phyloP scores from a whole-genome alignment of 2,329 filamentous ascomycete species.

The Colletotrichum sp. region DNA sequence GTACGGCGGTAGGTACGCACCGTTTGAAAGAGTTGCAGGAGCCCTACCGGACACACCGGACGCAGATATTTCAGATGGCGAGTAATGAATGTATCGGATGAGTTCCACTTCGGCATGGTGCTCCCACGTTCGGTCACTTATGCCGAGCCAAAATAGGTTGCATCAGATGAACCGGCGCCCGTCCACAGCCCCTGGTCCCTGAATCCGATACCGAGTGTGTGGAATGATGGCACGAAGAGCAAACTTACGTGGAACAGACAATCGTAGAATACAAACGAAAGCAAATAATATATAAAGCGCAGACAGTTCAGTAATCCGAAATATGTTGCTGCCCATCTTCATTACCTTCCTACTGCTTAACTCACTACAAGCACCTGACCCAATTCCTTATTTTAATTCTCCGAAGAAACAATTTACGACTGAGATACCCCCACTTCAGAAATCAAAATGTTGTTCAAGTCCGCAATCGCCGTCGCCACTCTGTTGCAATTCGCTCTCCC shows the following conservation, averaged over 20 bases:
- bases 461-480: not conserved
- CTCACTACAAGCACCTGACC: not conserved
- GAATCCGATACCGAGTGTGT: not conserved
- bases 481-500: not conserved
- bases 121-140: not conserved
- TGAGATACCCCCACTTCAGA: not conserved
- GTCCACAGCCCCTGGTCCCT: not conserved
- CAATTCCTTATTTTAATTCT: not conserved
- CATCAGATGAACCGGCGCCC: not conserved
- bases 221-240: not conserved
- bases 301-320: not conserved
- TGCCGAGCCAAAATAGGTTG: not conserved
- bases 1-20: not conserved
- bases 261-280: not conserved
- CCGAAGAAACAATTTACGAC: not conserved
- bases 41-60: not conserved
- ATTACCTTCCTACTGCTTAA: not conserved
- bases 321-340: not conserved
- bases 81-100: not conserved
- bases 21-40: not conserved
- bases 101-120: not conserved
- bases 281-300: not conserved
- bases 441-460: not conserved
- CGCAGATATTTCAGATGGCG: not conserved
- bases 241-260: not conserved